Base-by-base conservation (phyloP, 2,329 filamentous ascomycete species). In the Xylariaceae sp. region DNA sequence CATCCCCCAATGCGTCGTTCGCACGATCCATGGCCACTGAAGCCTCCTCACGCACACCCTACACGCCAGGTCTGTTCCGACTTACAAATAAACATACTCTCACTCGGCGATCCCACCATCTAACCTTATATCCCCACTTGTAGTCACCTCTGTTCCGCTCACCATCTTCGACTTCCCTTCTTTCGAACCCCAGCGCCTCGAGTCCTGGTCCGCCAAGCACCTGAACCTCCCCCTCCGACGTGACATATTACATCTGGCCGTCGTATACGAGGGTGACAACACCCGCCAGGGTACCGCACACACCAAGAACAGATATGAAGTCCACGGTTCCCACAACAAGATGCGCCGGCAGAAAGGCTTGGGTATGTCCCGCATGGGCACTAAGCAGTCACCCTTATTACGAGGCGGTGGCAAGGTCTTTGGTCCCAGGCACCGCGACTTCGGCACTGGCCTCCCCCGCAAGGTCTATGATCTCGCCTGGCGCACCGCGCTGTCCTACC, bases 391-490 rank as follows among this genome's bases (percentile, higher is more conserved):
- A 42, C 94, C 94, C 2, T 82, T 95, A 70, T 74, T 90, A 40
- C 80, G 80, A 56, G 94, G 94, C 59, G 94, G 94, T 71, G 93
- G 91, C 72, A 93, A 95, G 63, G 78, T 85, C 0, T 90, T 91
- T 66, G 94, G 94, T n/a, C 94, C 94, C 28, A 86, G 92, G 63
- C 92, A 92, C 22, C 82, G 94, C 69, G 90, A 97, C 74, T 99
- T 99, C 68, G 83, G 83, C 54, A 95, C 92, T 18, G 81, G 81
- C 14, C 78, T 99, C 50, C 91, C 88, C 63, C 81, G 81, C 67
- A 97, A 97, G 76, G 83, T 96, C 44, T 99, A 99, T 75, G 92
- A 97, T 72, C 80, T 95, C 63, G 94, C 94, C 10, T 97, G 90
- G 90, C 84, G 94, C 67, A 97, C 89, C 41, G 94, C 94, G 11